These are phyloP conservation scores for Bullera alba DNA, from an alignment of 768 basidiomycete genomes.

Conservation along the genomic window DNA sequence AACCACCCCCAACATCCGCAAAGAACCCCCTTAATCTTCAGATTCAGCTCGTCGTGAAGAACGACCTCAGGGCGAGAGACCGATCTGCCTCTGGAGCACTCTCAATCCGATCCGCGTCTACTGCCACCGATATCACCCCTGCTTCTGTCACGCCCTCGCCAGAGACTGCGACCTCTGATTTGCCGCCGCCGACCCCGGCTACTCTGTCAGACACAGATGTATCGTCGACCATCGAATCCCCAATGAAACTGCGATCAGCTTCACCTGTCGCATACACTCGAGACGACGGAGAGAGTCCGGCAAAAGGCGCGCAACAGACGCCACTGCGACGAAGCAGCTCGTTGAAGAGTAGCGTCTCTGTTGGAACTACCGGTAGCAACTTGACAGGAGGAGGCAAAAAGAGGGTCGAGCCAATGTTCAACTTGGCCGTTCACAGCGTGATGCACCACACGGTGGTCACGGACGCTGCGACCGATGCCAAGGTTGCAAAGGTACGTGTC, in stretches of 20 bases:
- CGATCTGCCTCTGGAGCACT: background rate
- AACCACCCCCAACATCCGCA: conserved; percentile 76
- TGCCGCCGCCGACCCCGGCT: background rate
- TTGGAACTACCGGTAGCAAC: conserved; percentile 11
- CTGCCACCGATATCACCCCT: background rate
- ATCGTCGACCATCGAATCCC: background rate
- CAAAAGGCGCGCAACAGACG: background rate
- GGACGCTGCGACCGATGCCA: conserved; percentile 44
- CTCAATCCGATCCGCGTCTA: background rate
- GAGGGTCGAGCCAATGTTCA: conserved; percentile 43
- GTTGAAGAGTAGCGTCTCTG: conserved; percentile 16
- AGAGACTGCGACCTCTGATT: background rate
- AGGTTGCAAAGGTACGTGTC: conserved; percentile 42
- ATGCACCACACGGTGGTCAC: conserved; percentile 43
- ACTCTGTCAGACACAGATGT: background rate
- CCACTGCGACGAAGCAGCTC: conserved; percentile 5
- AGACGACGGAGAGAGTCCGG: background rate
- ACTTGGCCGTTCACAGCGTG: conserved; percentile 43
- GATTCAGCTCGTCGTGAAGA: conserved; percentile 65
- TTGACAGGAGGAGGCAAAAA: conserved; percentile 13
- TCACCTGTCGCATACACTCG: background rate
- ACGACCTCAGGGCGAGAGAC: background rate
- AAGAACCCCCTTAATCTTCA: conserved; percentile 85
- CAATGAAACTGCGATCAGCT: background rate
- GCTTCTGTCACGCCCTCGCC: background rate